phyloP scores from a whole-genome alignment of 2,329 filamentous ascomycete genomes.

The Calycina marina region DNA sequence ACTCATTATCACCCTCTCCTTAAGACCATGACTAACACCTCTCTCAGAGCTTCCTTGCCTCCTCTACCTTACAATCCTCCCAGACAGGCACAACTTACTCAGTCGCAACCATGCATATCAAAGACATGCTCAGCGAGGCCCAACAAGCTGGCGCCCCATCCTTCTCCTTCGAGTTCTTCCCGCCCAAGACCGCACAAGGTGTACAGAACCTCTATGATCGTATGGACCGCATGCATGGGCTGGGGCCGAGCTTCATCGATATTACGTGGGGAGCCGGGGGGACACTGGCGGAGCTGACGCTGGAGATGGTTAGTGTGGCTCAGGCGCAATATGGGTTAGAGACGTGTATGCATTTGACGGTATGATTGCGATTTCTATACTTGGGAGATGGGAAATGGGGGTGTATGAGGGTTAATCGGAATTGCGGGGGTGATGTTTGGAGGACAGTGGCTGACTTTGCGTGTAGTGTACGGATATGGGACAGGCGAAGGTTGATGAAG shows the following conservation, averaged over 20 bases:
- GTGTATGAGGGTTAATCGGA: no score
- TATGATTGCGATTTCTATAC: no score
- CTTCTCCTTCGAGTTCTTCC: conserved; percentile 99
- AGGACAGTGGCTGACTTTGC: background rate
- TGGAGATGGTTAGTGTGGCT: conserved; percentile 93
- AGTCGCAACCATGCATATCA: conserved; percentile 71
- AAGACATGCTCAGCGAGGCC: conserved; percentile 74
- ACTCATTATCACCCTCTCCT: no score
- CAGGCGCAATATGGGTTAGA: conserved; percentile 92
- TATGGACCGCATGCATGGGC: conserved; percentile 96
- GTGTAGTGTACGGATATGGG: conserved; percentile 86
- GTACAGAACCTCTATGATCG: conserved; percentile 98
- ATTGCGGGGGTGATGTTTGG: background rate
- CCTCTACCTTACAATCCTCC: no score
- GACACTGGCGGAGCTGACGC: conserved; percentile 77
- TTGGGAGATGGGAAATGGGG: no score
- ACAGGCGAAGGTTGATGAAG: conserved; percentile 76
- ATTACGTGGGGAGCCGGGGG: conserved; percentile 97
- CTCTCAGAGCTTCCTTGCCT: no score
- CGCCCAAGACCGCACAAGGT: conserved; percentile 91
- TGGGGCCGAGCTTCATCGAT: conserved; percentile 92
- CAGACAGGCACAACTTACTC: no score
- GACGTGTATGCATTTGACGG: conserved; percentile 94
- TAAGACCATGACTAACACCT: no score
- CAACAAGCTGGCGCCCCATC: conserved; percentile 66